Evolutionary conservation across 345 rosid species (phyloP).

Genomic region (Abelmoschus esculentus): DNA sequence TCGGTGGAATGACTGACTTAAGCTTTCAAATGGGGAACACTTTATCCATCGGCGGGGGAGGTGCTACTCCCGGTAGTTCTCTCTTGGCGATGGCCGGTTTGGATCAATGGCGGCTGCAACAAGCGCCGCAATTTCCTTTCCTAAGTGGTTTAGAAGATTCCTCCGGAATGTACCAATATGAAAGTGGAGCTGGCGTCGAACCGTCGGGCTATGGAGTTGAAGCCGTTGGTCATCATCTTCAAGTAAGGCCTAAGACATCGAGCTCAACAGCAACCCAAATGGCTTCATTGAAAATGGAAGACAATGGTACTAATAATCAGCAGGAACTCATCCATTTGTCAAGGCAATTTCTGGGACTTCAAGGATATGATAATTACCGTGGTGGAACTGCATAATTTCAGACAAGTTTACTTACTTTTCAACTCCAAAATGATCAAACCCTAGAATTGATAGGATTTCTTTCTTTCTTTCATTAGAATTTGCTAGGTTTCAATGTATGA

Average conservation of each 20-base stretch:
- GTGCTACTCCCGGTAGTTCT: conserved; percentile 20
- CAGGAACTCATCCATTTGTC: conserved; percentile 35
- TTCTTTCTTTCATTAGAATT: not conserved
- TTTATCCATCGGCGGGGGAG: conserved; percentile 18
- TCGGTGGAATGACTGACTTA: conserved; percentile 32
- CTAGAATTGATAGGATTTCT: conserved; percentile 23
- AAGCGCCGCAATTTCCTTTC: conserved; percentile 43
- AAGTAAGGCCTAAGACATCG: conserved; percentile 31
- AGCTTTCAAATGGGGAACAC: conserved; percentile 34
- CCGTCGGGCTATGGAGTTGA: conserved; percentile 23
- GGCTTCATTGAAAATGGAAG: conserved; percentile 64
- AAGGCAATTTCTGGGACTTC: conserved; percentile 46
- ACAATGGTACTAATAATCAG: not conserved
- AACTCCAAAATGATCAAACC: conserved; percentile 25
- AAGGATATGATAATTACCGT: conserved; percentile 43
- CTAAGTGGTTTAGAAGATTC: conserved; percentile 46
- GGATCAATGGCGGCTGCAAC: conserved; percentile 51
- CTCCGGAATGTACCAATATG: conserved; percentile 40
- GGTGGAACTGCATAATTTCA: conserved; percentile 11
- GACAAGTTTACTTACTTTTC: not conserved
- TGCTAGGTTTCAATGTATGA: conserved; percentile 17
- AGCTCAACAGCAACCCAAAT: conserved; percentile 24
- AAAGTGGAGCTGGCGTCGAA: conserved; percentile 28
- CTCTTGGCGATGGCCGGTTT: conserved; percentile 29
- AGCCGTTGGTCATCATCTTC: conserved; percentile 7